These are phyloP conservation scores for Linum trigynum DNA, from an alignment of 345 rosid species.

Conservation along the genomic window DNA sequence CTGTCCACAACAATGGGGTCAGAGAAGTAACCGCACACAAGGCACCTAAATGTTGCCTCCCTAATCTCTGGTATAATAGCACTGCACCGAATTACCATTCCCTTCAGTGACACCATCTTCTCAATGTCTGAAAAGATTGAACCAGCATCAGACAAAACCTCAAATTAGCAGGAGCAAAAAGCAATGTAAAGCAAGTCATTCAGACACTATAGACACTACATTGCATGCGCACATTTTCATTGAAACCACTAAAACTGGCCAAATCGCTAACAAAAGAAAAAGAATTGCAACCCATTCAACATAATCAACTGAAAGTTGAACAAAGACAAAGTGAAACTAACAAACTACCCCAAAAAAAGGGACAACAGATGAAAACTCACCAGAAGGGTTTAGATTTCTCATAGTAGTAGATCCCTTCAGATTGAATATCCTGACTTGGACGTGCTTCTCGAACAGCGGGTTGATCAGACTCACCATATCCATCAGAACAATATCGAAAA, in stretches of 20 bases:
- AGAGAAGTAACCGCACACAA: slow-evolving; percentile 74
- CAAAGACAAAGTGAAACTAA: not conserved
- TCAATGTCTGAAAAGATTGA: slow-evolving; percentile 55
- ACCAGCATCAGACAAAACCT: not conserved
- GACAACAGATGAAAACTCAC: slow-evolving; percentile 23
- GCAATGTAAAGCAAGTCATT: not conserved
- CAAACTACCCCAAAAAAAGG: not conserved
- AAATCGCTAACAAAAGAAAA: not conserved
- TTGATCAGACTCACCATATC: slow-evolving; percentile 70
- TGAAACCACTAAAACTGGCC: not conserved
- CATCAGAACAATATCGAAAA: slow-evolving; percentile 89
- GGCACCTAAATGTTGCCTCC: slow-evolving; percentile 89
- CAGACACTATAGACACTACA: no score
- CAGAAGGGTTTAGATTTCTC: slow-evolving; percentile 94
- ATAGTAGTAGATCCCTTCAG: slow-evolving; percentile 67
- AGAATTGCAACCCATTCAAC: not conserved
- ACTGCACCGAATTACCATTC: slow-evolving; percentile 91
- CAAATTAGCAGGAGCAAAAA: not conserved
- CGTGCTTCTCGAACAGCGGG: slow-evolving; percentile 76
- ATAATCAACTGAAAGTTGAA: not conserved
- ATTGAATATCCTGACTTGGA: slow-evolving; percentile 72
- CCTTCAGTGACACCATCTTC: slow-evolving; percentile 93
- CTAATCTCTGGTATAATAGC: slow-evolving; percentile 93
- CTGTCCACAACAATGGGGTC: slow-evolving; percentile 87
- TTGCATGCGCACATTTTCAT: not conserved